Conservation (phyloP, 805 yeast genomes). For the Ogataea pini region DNA sequence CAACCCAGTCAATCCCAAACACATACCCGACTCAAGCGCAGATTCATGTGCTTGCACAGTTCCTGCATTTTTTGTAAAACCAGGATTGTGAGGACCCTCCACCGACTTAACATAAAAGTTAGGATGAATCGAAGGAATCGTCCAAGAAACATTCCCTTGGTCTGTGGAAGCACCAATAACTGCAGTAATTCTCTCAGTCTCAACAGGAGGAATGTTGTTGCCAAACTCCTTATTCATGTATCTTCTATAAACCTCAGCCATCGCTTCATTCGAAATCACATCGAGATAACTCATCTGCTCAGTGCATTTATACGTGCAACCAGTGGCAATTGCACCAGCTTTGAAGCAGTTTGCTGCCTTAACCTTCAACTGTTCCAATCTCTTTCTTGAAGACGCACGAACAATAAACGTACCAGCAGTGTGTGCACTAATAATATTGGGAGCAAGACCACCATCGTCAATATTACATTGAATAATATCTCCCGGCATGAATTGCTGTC, state of each 20-base stretch:
- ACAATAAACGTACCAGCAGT: constrained; percentile 21
- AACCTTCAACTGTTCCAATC: constrained; percentile 21
- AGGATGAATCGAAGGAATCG: constrained; percentile 28
- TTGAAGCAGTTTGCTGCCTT: constrained; percentile 34
- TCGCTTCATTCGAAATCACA: constrained; percentile 23
- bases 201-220: constrained; percentile 10
- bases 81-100: constrained; percentile 26
- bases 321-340: constrained; percentile 34
- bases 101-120: constrained; percentile 23
- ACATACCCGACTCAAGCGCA: constrained; percentile 22
- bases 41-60: constrained; percentile 18
- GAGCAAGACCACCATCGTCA: constrained; percentile 27
- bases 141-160: constrained; percentile 29
- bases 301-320: constrained; percentile 34
- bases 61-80: constrained; percentile 22
- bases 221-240: constrained; percentile 20
- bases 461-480: constrained; percentile 30
- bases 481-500: constrained; percentile 32
- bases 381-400: constrained; percentile 21
- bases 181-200: constrained; percentile 16
- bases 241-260: constrained; percentile 20
- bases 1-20: constrained; percentile 23
- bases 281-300: constrained; percentile 32
- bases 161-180: constrained; percentile 27
- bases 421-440: constrained; percentile 31